These are phyloP conservation scores for Tuber magnatum DNA, from an alignment of 495 filamentous ascomycete genomes.

Conservation along the genomic window DNA sequence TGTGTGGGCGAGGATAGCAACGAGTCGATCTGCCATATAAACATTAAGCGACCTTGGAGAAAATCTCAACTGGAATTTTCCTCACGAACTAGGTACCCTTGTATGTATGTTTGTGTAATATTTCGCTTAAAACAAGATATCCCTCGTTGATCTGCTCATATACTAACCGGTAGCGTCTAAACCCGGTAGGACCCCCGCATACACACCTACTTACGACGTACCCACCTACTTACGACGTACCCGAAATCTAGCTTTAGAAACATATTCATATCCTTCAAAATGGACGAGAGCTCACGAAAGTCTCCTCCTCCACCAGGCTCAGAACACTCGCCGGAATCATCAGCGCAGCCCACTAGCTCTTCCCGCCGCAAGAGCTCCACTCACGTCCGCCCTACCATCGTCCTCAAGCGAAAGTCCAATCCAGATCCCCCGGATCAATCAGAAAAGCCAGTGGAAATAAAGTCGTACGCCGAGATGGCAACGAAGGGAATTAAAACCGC, in stretches of 20 bases:
- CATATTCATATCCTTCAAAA: not conserved
- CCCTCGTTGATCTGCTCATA: not conserved
- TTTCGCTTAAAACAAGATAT: not conserved
- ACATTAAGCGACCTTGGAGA: not conserved
- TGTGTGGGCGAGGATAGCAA: not conserved
- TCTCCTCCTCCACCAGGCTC: not conserved
- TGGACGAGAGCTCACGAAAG: not conserved
- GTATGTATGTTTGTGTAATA: not conserved
- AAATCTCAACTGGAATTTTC: not conserved
- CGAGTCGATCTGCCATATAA: not conserved
- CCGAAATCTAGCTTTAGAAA: not conserved
- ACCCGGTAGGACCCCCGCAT: not conserved
- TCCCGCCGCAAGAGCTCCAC: not conserved
- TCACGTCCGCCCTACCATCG: not conserved
- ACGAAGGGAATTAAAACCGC: not conserved
- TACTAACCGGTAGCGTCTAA: not conserved
- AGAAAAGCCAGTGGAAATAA: not conserved
- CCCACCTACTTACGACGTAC: no score
- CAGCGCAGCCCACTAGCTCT: not conserved
- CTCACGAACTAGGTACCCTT: not conserved
- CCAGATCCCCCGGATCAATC: not conserved
- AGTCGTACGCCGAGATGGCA: not conserved
- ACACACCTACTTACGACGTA: not conserved
- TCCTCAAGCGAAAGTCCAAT: not conserved
- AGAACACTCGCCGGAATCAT: not conserved